phyloP scores from a whole-genome alignment of 1,284 basidiomycete genomes.

The Cerrena zonata region DNA sequence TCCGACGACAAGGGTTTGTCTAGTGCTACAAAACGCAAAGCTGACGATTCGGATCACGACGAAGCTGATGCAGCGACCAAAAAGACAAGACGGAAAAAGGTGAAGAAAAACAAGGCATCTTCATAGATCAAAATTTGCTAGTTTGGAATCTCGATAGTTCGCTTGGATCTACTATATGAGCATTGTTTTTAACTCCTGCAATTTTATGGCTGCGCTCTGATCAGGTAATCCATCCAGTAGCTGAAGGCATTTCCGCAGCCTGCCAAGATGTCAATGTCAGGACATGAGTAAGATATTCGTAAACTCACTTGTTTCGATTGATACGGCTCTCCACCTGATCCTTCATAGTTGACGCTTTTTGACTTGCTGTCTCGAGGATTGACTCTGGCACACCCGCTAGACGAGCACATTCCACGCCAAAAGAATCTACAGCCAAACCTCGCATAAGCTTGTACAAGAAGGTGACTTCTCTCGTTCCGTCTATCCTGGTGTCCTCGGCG shows the following conservation, averaged over 20 bases:
- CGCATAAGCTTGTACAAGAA: conserved; percentile 75
- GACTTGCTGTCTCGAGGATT: conserved; percentile 57
- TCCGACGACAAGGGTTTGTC: conserved; percentile 5
- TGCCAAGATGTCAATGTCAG: conserved; percentile 2
- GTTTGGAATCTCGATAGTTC: not conserved
- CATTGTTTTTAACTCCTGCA: not conserved
- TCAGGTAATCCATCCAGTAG: conserved; percentile 8
- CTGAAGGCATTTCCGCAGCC: conserved; percentile 18
- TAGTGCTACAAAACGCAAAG: conserved; percentile 18
- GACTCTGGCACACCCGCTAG: conserved; percentile 74
- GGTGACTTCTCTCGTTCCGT: conserved; percentile 73
- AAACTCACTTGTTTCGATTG: conserved; percentile 44
- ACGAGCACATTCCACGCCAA: conserved; percentile 85
- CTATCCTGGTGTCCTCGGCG: conserved; percentile 54
- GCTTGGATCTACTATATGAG: too few relatives aligned
- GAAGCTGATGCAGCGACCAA: conserved; percentile 29
- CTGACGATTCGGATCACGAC: conserved; percentile 21
- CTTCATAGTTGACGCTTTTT: conserved; percentile 55
- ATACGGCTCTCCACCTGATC: conserved; percentile 43
- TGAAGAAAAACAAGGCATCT: conserved; percentile 34
- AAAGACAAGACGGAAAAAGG: conserved; percentile 52
- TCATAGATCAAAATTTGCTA: conserved; percentile 2
- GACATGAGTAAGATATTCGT: not conserved
- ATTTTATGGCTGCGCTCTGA: not conserved
- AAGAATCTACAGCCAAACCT: conserved; percentile 77